Evolutionary conservation across 257 asterid genomes (phyloP).

Genomic region (Cordia subcordata): DNA sequence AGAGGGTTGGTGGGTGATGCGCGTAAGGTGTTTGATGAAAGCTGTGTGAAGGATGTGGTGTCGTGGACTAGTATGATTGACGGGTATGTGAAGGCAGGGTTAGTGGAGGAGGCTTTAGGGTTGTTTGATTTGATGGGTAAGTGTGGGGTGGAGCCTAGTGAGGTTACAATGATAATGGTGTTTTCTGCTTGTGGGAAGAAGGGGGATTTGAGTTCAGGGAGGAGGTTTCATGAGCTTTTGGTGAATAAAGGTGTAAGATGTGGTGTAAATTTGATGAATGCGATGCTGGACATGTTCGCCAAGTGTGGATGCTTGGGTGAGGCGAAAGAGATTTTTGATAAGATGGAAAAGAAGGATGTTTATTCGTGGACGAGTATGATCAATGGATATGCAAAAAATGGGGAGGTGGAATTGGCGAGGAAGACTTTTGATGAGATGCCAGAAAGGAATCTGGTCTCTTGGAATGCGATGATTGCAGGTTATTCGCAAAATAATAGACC

Average conservation of each 20-base stretch:
- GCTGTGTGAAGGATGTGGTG: constrained; percentile 58
- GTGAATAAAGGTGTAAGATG: constrained; percentile 30
- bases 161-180: constrained; percentile 64
- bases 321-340: constrained; percentile 48
- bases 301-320: constrained; percentile 57
- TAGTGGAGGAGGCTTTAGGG: constrained; percentile 60
- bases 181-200: constrained; percentile 63
- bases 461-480: constrained; percentile 76
- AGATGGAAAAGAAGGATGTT: constrained; percentile 57
- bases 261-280: constrained; percentile 56
- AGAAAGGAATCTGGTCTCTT: constrained; percentile 57
- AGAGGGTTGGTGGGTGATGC: constrained; percentile 34
- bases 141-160: constrained; percentile 52
- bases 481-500: constrained; percentile 69
- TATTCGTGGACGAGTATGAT: constrained; percentile 85
- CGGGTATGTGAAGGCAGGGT: constrained; percentile 46
- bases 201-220: constrained; percentile 56
- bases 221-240: constrained; percentile 36
- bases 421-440: constrained; percentile 64
- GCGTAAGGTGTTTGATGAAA: constrained; percentile 43
- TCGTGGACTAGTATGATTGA: constrained; percentile 79
- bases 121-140: constrained; percentile 60
- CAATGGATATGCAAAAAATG: constrained; percentile 52
- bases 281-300: constrained; percentile 67
- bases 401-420: constrained; percentile 59